Evolutionary conservation across 768 basidiomycete species (phyloP).

Genomic region (Mrakia frigida): DNA sequence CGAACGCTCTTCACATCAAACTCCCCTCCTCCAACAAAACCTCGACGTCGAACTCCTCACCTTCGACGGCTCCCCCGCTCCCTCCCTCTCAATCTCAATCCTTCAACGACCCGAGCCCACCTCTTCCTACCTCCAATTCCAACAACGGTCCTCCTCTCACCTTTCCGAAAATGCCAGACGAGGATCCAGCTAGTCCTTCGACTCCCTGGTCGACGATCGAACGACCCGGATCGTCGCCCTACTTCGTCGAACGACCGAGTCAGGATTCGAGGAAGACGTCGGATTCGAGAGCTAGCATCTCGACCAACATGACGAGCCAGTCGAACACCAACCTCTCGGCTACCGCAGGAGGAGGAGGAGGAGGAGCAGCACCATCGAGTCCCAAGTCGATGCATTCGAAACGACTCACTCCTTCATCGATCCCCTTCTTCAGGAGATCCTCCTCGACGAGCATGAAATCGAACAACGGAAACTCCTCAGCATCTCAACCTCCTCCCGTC

Average conservation of each 20-base stretch:
- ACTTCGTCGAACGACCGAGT: constrained; percentile 21
- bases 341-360: not conserved
- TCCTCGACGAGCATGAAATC: constrained; percentile 71
- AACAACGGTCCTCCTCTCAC: constrained; percentile 49
- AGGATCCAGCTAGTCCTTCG: constrained; percentile 9
- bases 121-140: not conserved
- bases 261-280: constrained; percentile 10
- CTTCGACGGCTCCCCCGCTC: not conserved
- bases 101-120: constrained; percentile 1
- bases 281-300: not conserved
- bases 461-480: constrained; percentile 37
- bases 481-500: constrained; percentile 39
- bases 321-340: not conserved
- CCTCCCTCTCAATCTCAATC: constrained; percentile 1
- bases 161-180: constrained; percentile 45
- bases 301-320: not conserved
- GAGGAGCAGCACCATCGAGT: not conserved
- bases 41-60: not conserved
- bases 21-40: constrained; percentile 28
- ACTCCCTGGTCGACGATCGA: constrained; percentile 22
- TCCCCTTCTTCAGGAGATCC: constrained; percentile 88
- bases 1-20: constrained; percentile 56
- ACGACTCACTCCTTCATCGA: constrained; percentile 83
- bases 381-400: constrained; percentile 44
- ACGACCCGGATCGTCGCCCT: constrained; percentile 19